Evolutionary conservation across 2,329 filamentous ascomycete genomes (phyloP).

Genomic region (Arthroderma sp.): DNA sequence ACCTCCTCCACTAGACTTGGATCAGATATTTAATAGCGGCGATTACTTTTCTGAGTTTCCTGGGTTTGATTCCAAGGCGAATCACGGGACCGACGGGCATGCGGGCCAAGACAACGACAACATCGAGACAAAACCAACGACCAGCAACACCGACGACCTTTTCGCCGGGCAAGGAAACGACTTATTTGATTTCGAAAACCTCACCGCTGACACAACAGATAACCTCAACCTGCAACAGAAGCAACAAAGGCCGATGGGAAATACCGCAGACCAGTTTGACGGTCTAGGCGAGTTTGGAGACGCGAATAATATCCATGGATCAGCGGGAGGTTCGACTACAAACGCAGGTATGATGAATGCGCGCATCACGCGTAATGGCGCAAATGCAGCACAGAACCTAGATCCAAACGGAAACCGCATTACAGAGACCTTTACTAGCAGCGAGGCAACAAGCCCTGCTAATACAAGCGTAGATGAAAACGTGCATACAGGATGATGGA

Average conservation of each 20-base stretch:
- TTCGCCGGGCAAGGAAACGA: conserved; percentile 20
- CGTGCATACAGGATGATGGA: too few species aligned
- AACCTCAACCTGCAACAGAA: conserved; percentile 6
- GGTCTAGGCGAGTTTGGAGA: conserved; percentile 3
- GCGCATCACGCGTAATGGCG: conserved; percentile 1
- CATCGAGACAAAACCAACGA: conserved; percentile 9
- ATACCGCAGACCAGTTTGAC: conserved; percentile 1
- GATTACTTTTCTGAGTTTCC: conserved; percentile 40
- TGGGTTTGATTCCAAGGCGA: conserved; percentile 18
- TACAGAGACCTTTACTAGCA: conserved; percentile 33
- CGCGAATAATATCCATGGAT: not conserved
- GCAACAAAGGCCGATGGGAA: conserved; percentile 10
- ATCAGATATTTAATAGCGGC: conserved; percentile 43
- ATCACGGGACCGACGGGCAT: conserved; percentile 5
- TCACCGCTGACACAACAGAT: conserved; percentile 15
- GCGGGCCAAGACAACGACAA: conserved; percentile 1
- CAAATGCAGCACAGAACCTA: conserved; percentile 15
- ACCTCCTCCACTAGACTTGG: conserved; percentile 39
- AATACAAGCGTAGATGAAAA: conserved; percentile 21
- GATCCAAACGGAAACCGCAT: conserved; percentile 17
- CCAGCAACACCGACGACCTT: conserved; percentile 11
- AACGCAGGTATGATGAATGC: conserved; percentile 1
- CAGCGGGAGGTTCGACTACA: conserved; percentile 4
- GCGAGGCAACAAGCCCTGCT: conserved; percentile 30
- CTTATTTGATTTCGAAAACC: conserved; percentile 30